Percentiles rank a stretch among this genome's conserved stretches.
These are phyloP conservation scores for Hypholoma sublateritium DNA, from an alignment of 768 basidiomycete genomes.

Conservation along the genomic window DNA sequence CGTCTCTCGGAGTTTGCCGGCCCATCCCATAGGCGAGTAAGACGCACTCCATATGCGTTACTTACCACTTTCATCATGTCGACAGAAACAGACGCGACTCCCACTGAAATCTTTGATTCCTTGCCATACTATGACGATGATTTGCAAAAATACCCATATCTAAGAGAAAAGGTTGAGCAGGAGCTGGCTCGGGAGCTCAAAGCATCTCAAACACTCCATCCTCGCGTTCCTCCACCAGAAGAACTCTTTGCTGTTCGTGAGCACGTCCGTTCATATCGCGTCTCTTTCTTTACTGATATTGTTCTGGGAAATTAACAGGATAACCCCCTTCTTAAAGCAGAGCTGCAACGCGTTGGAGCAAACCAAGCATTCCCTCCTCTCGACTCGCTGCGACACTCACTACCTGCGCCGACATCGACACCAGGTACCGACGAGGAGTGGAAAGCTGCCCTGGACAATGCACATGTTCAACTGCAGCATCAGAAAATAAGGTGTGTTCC, in stretches of 20 bases:
- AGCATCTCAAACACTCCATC: constrained; percentile 65
- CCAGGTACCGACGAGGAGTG: constrained; percentile 77
- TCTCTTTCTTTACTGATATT: not conserved
- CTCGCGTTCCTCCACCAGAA: constrained; percentile 63
- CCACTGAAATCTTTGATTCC: constrained; percentile 66
- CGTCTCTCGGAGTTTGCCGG: constrained; percentile 35
- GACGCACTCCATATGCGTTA: not conserved
- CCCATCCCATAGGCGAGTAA: constrained; percentile 11
- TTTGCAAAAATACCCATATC: constrained; percentile 68
- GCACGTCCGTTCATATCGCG: constrained; percentile 15
- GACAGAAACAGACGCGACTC: constrained; percentile 16
- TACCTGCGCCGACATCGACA: constrained; percentile 63
- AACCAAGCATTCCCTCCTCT: constrained; percentile 64
- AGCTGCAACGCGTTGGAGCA: constrained; percentile 72
- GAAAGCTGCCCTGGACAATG: constrained; percentile 72
- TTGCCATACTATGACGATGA: constrained; percentile 96
- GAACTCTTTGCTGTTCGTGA: constrained; percentile 72
- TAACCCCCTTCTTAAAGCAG: constrained; percentile 67
- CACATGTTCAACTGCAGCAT: constrained; percentile 82
- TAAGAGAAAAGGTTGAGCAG: constrained; percentile 74
- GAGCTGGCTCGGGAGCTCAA: constrained; percentile 71
- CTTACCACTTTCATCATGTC: constrained; percentile 13
- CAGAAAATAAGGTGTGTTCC: constrained; percentile 69
- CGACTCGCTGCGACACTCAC: constrained; percentile 71
- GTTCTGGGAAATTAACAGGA: constrained; percentile 39